Base-by-base conservation (phyloP, 805 yeast species). In the Scheffersomyces stipitis region DNA sequence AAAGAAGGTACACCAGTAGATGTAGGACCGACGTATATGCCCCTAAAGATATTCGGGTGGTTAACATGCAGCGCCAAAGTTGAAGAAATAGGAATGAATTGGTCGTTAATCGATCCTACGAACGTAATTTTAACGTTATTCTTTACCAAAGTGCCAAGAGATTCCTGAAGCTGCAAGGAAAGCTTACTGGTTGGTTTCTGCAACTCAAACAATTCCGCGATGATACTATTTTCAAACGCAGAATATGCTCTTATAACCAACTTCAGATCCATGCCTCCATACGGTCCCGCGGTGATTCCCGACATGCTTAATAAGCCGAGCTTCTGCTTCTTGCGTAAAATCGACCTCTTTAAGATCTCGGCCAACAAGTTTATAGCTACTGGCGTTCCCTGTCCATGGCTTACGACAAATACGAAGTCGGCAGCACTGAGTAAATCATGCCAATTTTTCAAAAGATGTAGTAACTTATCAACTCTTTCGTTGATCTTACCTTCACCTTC, bases 401-500 rank as follows among this genome's bases (percentile, higher is more conserved):
- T 58, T 3, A 55, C 63, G 14, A 66, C 37, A 34, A 52, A 60
- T 3, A 68, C 34, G 24, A 61, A 59, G 41, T 69, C 73, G 32
- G 65, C 39, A 4, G 46, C 46, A 12, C 45, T 46, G 3, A 69
- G 47, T 9, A 47, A 37, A 9, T 44, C 51, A 9, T 34, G 35
- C 75, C 75, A 69, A 38, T 66, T 68, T 9, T 44, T 39, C 8
- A 69, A 44, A 6, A 69, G 39, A 29, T 45, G 37, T 12, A 50
- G 33, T 26, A 61, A 49, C 27, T 51, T 44, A 6, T 51, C 48
- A 4, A 54, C 62, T 28, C 72, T 40, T 9, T 59, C 58, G 5
- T 46, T 44, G 13, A 64, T 54, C 18, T 49, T 54, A 4, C 73
- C 73, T 34, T 58, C 60, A 1, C 75, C 73, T 33, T 69, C 75